Evolutionary conservation across 1,139 yeast species (phyloP).

Genomic region (Trichomonascaceae sp.): DNA sequence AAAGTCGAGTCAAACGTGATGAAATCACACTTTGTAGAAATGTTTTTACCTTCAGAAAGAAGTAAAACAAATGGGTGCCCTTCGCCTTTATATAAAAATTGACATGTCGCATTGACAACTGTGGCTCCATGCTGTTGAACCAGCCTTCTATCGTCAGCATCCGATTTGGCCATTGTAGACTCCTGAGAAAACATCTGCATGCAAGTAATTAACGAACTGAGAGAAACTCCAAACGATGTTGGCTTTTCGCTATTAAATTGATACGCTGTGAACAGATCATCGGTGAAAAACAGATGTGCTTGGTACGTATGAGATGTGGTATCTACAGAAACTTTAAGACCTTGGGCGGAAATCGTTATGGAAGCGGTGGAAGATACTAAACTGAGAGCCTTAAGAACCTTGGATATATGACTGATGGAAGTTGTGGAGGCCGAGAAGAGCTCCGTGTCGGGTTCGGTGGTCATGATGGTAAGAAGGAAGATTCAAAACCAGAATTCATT

Average conservation of each 20-base stretch:
- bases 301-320: slow-evolving; percentile 24
- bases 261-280: slow-evolving; percentile 23
- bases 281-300: slow-evolving; percentile 24
- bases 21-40: slow-evolving; percentile 68
- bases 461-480: not conserved
- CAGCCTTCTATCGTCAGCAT: not conserved
- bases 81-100: slow-evolving; percentile 43
- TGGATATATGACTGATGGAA: slow-evolving; percentile 23
- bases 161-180: slow-evolving; percentile 1
- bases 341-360: slow-evolving; percentile 25
- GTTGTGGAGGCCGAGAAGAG: slow-evolving; percentile 28
- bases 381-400: slow-evolving; percentile 25
- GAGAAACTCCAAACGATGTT: slow-evolving; percentile 19
- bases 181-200: slow-evolving; percentile 25
- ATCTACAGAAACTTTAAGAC: slow-evolving; percentile 27
- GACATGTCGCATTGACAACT: slow-evolving; percentile 17
- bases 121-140: not conserved
- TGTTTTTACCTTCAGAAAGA: slow-evolving; percentile 57
- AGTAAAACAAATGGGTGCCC: slow-evolving; percentile 65
- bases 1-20: slow-evolving; percentile 46
- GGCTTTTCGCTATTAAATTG: slow-evolving; percentile 15
- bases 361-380: slow-evolving; percentile 22
- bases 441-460: not conserved
- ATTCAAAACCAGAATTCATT: not conserved
- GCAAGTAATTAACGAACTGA: slow-evolving; percentile 24